Evolutionary conservation across 768 basidiomycete genomes (phyloP).

Genomic region (Filobasidium wieringae): DNA sequence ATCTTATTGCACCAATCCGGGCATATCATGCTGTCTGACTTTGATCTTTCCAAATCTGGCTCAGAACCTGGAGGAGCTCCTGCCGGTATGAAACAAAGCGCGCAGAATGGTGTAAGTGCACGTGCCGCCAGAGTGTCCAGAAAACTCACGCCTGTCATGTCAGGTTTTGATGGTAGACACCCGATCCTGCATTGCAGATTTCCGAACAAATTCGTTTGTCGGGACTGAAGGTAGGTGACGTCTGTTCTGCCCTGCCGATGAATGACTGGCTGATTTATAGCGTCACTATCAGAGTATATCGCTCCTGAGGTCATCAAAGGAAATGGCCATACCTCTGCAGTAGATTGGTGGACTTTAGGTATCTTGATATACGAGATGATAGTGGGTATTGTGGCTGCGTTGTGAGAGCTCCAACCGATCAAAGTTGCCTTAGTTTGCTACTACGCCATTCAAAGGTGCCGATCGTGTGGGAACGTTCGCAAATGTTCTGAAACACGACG

Average conservation of each 20-base stretch:
- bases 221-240: conserved; percentile 76
- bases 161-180: conserved; percentile 92
- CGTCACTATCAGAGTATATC: conserved; percentile 67
- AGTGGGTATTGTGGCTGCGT: conserved; percentile 22
- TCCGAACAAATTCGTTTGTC: conserved; percentile 97
- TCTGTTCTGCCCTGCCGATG: background rate
- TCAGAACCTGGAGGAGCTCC: conserved; percentile 73
- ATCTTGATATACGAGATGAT: conserved; percentile 94
- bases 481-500: conserved; percentile 79
- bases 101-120: conserved; percentile 69
- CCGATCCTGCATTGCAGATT: conserved; percentile 90
- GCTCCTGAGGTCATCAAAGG: conserved; percentile 97
- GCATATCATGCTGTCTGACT: conserved; percentile 99
- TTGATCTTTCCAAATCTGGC: conserved; percentile 95
- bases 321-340: conserved; percentile 90
- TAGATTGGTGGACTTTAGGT: conserved; percentile 99
- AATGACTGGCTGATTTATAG: conserved; percentile 22
- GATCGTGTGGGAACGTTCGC: conserved; percentile 90
- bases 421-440: conserved; percentile 61
- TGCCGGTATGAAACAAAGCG: conserved; percentile 71
- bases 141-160: conserved; percentile 1
- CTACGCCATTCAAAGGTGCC: conserved; percentile 95
- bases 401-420: too few relatives aligned
- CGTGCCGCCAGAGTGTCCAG: background rate
- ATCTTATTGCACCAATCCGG: conserved; percentile 95